Evolutionary conservation across 495 filamentous ascomycete genomes (phyloP), one percentile per base, ranked within the genome.

Genomic region (Aspergillus steynii): DNA sequence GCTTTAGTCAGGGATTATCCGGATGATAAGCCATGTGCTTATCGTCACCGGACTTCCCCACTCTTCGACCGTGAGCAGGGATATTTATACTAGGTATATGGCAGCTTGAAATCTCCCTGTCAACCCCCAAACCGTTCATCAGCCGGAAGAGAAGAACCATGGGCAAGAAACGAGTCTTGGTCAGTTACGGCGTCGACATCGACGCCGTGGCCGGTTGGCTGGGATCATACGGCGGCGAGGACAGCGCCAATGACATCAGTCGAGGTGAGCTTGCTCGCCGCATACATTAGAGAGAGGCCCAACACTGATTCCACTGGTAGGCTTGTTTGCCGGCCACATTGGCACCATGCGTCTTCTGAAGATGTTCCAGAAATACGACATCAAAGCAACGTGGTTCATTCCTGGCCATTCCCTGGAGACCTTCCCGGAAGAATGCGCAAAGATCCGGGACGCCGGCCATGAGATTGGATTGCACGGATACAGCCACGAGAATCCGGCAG

Each of bases 311-410:
- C 57, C 49, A 34, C 53, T 45, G 8, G 45, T 57, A 85, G 89
- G 89, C 46, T 71, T 91, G 50, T 92, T 85, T 70, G 89, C 89
- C 32, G 90, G 89, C 34, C 89, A 88, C 6, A 78, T 90, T 42
- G 90, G 90, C 32, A 88, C 87, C 1, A 81, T 83, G 9, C 85
- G 90, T 8, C 75, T 94, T 2, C 81, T 94, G 8, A 91, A 89
- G 62, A 71, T 94, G 2, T 90, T 92, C 70, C 80, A 86, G 7
- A 91, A 90, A 70, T 88, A 92, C 80, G 84, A 86, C 59, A 94
- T 94, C 77, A 92, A 90, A 73, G 83, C 88, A 12, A 90, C 89
- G 6, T 93, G 88, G 87, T 93, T 94, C 72, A 92, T 94, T 60
- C 90, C 90, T 0, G 90, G 89, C 0, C 90, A 94, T 71, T 87